Base-by-base conservation (phyloP, 257 asterid genomes). In the Solanum tacnaense region DNA sequence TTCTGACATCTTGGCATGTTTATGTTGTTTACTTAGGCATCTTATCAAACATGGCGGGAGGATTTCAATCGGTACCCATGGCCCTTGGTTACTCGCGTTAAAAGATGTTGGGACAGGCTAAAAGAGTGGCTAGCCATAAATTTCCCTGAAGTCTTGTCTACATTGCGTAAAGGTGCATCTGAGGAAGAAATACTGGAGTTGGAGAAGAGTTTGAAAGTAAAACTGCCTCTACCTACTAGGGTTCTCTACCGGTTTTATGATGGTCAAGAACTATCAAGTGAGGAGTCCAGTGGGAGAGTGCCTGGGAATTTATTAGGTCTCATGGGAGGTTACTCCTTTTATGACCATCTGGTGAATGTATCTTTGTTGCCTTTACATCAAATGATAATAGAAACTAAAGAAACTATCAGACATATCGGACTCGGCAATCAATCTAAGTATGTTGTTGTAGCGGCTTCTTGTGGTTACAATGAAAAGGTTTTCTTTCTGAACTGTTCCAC, bases 161-260 rank as follows among this genome's bases (percentile, higher is more conserved):
- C 99, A 15, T 89, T 97, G 72, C 95, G 96, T 31, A 89, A 72
- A 85, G 99, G 99, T 83, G 99, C 92, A 27, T 91, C 98, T 6
- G 99, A 97, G 92, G 94, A 90, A 6, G 94, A 92, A 86, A 91
- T 97, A 20, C 89, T 85, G 52, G 90, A 88, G 89, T 90, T 96
- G 71, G 98, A 96, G 92, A 92, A 87, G 70, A 79, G 84, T 70
- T 88, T 97, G 94, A 94, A 94, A 89, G 84, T 97, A 31, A 93
- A 94, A 88, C 90, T 97, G 67, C 99, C 99, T 84, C 95, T 97
- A 89, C 96, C 98, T 12, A 93, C 99, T 0, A 91, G 98, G 89
- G 92, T 96, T 78, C 94, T 96, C 36, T 97, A 97, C 81, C 93
- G 99, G 60, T 91, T 97, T 68, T 95, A 94, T 90, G 95, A 97